Base-by-base conservation (phyloP, 2,329 filamentous ascomycete genomes). In the Aureobasidium lini region DNA sequence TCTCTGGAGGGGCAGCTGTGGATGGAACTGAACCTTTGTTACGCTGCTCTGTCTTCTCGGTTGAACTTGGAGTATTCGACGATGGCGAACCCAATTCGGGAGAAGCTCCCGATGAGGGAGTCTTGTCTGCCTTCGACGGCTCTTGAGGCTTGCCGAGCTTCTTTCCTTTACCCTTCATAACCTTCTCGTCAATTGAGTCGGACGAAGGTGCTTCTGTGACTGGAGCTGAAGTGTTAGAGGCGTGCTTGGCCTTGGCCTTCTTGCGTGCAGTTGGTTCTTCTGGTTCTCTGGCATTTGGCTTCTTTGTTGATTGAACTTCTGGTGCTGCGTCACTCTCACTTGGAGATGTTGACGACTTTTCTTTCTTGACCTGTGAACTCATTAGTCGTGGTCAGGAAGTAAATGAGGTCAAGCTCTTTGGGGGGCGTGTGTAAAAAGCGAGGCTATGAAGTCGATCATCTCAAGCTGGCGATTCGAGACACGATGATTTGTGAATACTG, bases 91-190 rank as follows among this genome's bases (percentile, higher is more conserved):
- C 23, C 2, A 3, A 23, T 23, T 23, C 23, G 2, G 23, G 23
- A 23, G 23, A 23, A 23, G 2, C 1, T 23, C 23, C 4, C 4
- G 23, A 2, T 40, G 1, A 8, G 4, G 13, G 7, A 6, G 4
- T 36, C 8, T 31, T 42, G 36, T 31, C 36, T 2, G 9, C 3
- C 2, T 39, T 48, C 2, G 42, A 57, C 1, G 34, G 13, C 43
- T 23, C 23, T 13, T 10, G 18, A 28, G 34, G 15, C 34, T 47
- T 57, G 7, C 34, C 31, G 13, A 57, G 18, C 43, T 57, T 57
- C 43, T 57, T 57, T 11, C 54, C 54, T 9, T 32, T 39, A 7
- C 44, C 54, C 29, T 58, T 42, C 36, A 58, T 58, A 2, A 44
- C 6, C 40, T 46, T 56, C 10, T 43, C 40, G 7, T 56, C 52